Evolutionary conservation across 2,329 filamentous ascomycete species (phyloP).

Genomic region (Penicillium janthinellum): DNA sequence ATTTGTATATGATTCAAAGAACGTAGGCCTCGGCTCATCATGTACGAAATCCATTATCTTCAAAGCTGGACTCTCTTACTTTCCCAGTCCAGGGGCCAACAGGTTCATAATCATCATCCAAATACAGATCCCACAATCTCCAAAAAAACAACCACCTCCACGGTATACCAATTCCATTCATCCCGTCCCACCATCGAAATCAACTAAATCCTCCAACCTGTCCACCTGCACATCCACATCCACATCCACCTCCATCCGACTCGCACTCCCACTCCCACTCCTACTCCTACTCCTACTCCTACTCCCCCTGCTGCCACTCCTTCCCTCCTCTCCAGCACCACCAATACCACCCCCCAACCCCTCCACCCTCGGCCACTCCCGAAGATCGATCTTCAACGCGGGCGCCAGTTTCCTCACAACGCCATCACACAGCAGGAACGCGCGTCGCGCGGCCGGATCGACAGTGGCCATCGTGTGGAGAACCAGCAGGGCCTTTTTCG

Average conservation of each 20-base stretch:
- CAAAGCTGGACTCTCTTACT: too few species aligned
- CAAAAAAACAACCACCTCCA: background rate
- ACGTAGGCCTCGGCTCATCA: too few species aligned
- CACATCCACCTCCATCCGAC: background rate
- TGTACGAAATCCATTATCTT: too few species aligned
- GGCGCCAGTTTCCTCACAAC: constrained; percentile 36
- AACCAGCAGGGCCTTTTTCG: constrained; percentile 44
- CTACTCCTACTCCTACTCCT: background rate
- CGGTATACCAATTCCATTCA: background rate
- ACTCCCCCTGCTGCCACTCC: background rate
- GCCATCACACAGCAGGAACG: constrained; percentile 38
- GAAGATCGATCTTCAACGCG: constrained; percentile 33
- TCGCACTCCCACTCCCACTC: background rate
- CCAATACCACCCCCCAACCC: constrained; percentile 4
- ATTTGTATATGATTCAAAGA: too few species aligned
- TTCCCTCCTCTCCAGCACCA: background rate
- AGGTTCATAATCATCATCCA: too few species aligned
- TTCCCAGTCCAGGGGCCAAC: too few species aligned
- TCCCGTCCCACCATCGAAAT: constrained; percentile 18
- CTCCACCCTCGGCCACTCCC: constrained; percentile 31
- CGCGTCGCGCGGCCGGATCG: constrained; percentile 36
- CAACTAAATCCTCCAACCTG: constrained; percentile 21
- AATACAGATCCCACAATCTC: background rate
- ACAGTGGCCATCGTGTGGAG: constrained; percentile 37
- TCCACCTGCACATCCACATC: background rate